These are phyloP conservation scores for Spinellus fusiger DNA, from an alignment of 192 early-diverging fungal genomes.

Conservation along the genomic window DNA sequence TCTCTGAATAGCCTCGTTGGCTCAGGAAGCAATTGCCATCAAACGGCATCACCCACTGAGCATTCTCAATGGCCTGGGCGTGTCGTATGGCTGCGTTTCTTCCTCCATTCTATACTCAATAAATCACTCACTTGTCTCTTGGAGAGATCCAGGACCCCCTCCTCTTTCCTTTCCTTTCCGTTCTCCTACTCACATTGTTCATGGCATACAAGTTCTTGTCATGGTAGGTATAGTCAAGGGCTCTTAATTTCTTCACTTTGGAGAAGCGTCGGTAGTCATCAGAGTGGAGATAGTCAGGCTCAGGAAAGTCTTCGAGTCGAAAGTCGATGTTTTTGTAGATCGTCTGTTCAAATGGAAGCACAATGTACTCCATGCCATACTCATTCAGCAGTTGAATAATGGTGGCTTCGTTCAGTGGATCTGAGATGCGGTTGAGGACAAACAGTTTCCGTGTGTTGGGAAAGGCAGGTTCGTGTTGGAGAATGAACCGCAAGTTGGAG, in stretches of 20 bases:
- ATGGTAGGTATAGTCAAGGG: constrained; percentile 57
- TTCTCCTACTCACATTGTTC: constrained; percentile 56
- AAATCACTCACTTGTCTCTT: constrained; percentile 13
- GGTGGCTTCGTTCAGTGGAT: constrained; percentile 45
- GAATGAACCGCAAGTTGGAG: constrained; percentile 52
- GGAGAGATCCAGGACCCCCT: neutral
- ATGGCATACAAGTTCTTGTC: constrained; percentile 61
- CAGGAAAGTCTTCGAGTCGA: constrained; percentile 54
- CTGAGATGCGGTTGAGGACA: constrained; percentile 57
- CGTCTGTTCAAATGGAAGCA: constrained; percentile 45
- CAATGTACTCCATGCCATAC: constrained; percentile 48
- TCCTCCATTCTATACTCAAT: constrained; percentile 50
- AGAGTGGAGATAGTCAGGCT: constrained; percentile 55
- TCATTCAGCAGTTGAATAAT: constrained; percentile 47
- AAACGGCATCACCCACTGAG: constrained; percentile 57
- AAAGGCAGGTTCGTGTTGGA: constrained; percentile 53
- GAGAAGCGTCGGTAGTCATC: constrained; percentile 52
- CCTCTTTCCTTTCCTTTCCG: neutral
- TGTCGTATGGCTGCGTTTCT: constrained; percentile 51
- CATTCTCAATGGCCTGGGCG: constrained; percentile 38
- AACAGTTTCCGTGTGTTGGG: constrained; percentile 50
- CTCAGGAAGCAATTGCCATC: constrained; percentile 60
- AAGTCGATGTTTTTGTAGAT: constrained; percentile 54
- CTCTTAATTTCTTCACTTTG: constrained; percentile 52
- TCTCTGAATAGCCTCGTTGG: constrained; percentile 46